These are phyloP conservation scores for Chlorella vulgaris DNA, from an alignment of 139 green algal species.

Conservation along the genomic window DNA sequence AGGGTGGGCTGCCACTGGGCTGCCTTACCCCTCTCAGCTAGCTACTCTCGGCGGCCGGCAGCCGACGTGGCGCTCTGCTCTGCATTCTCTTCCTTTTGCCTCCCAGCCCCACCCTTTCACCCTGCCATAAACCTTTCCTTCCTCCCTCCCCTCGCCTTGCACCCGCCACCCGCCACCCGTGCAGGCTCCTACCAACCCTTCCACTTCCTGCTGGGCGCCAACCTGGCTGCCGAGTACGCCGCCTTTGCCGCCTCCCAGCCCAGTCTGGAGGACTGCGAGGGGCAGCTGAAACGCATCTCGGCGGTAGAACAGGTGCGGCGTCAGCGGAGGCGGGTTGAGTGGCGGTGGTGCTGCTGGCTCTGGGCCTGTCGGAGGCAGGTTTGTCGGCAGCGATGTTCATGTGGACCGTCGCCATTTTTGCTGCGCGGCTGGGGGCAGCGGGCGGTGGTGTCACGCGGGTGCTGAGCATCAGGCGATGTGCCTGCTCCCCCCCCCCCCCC, in stretches of 20 bases:
- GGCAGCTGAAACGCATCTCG: conserved; percentile 88
- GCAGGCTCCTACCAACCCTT: conserved; percentile 75
- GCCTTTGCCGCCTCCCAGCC: conserved; percentile 73
- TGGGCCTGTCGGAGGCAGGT: neutral
- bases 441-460: too few relatives aligned
- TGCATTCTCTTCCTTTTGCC: neutral
- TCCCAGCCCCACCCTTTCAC: too few relatives aligned
- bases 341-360: neutral
- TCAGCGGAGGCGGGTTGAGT: neutral
- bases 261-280: conserved; percentile 87
- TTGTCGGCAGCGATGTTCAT: too few relatives aligned
- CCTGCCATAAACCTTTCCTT: neutral
- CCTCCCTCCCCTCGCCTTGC: neutral
- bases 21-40: too few relatives aligned
- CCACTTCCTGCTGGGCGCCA: conserved; percentile 86
- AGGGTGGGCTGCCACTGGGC: too few relatives aligned
- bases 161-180: neutral
- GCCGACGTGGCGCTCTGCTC: neutral
- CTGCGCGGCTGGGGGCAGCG: too few relatives aligned
- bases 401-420: too few relatives aligned
- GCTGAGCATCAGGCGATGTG: too few relatives aligned
- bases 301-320: conserved; percentile 62
- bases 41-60: too few relatives aligned
- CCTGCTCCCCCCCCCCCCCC: too few relatives aligned
- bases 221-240: conserved; percentile 79